Conservation (phyloP, 2,329 filamentous ascomycete species). For the Fusarium sp. region DNA sequence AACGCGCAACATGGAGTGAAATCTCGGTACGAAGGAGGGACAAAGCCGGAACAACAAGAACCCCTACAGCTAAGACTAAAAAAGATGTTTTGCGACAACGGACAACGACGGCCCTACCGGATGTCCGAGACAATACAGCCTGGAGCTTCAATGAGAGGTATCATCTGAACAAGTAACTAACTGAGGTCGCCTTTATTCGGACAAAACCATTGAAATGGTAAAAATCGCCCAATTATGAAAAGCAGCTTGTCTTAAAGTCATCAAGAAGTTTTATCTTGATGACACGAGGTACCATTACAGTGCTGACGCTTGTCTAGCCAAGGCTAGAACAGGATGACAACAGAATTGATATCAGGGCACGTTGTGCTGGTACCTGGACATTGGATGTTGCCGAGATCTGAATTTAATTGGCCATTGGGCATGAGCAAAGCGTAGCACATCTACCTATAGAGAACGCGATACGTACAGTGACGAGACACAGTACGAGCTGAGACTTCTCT, state of each 20-base stretch:
- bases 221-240: background rate
- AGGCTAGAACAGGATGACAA: slow-evolving; percentile 16
- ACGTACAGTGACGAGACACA: slow-evolving; percentile 34
- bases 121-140: slow-evolving; percentile 35
- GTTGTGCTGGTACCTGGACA: slow-evolving; percentile 32
- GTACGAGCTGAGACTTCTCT: slow-evolving; percentile 25
- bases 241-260: background rate
- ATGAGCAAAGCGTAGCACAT: slow-evolving; percentile 29
- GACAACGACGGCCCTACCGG: slow-evolving; percentile 46
- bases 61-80: slow-evolving; percentile 37
- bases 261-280: background rate
- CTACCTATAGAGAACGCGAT: background rate
- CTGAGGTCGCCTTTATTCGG: background rate
- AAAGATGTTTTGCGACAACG: slow-evolving; percentile 33
- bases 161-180: background rate
- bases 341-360: slow-evolving; percentile 36
- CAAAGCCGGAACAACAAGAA: slow-evolving; percentile 43
- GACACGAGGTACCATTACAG: slow-evolving; percentile 8
- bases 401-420: slow-evolving; percentile 28
- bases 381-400: slow-evolving; percentile 26
- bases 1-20: slow-evolving; percentile 46
- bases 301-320: slow-evolving; percentile 17
- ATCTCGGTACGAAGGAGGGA: slow-evolving; percentile 45
- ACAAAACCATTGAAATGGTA: background rate
- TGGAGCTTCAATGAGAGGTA: background rate